Base-by-base conservation (phyloP, 441 rosid genomes). In the Adansonia grandidieri region DNA sequence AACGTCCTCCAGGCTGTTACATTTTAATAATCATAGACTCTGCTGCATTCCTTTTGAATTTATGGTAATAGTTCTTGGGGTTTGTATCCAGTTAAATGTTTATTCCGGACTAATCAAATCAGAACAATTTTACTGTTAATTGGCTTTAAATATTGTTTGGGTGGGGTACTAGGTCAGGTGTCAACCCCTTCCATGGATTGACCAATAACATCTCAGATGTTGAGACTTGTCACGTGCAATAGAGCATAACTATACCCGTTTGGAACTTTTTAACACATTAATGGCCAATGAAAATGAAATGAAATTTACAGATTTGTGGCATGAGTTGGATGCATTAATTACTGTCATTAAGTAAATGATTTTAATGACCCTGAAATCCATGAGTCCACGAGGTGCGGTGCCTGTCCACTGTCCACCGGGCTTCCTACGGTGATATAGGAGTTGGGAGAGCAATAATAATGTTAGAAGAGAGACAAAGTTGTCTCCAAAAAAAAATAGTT, bases 141-240 rank as follows among this genome's bases (percentile, higher is more conserved):
- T 68, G 61, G 75, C 48, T 71, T 71, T 53, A 71, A 53, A 53
- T 53, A n/a, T 53, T 62, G 67, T 62, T 28, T 28, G 67, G 67
- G 28, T 24, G 28, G 28, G 28, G 28, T 24, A 24, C 28, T 24
- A 24, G 28, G 28, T 24, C 28, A 28, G 44, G 17, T 61, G 42
- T 67, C 51, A 67, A 67, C 14, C 44, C 5, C 42, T 22, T 15
- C n/a, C 37, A 42, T 17, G 54, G 10, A 19, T 45, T n/a, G 44
- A 24, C 45, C 37, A 9, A 50, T 60, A 7, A 53, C 19, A 53
- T 60, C 22, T 22, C 20, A 60, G 64, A 20, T 60, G 9, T 60
- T 14, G 64, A 60, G 64, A 60, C 11, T 60, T 60, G 37, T 3
- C 64, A 60, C 22, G 64, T 60, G 64, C 14, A 60, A 1, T 60